Percentiles rank a stretch among this genome's conserved stretches.
Evolutionary conservation across 345 rosid genomes (phyloP).

Genomic region (Punica granatum): DNA sequence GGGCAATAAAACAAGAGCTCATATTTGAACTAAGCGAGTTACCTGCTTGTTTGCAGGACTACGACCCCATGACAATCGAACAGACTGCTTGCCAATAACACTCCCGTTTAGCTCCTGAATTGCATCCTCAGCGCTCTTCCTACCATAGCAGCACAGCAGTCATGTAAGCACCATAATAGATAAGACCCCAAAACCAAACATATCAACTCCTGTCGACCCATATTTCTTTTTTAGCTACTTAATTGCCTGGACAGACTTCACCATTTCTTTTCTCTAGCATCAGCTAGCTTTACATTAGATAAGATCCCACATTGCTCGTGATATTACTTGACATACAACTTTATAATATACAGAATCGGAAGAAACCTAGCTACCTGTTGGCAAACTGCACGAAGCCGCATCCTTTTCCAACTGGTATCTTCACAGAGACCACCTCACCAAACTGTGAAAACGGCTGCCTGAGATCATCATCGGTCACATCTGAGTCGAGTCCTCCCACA

Average conservation of each 20-base stretch:
- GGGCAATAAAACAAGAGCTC: neutral
- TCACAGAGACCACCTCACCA: conserved; percentile 87
- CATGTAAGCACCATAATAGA: neutral
- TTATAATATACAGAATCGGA: conserved; percentile 5
- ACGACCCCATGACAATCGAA: conserved; percentile 97
- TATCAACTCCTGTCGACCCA: neutral
- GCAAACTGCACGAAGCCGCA: conserved; percentile 88
- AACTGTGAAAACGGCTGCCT: conserved; percentile 73
- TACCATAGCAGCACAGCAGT: conserved; percentile 12
- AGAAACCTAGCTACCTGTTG: conserved; percentile 40
- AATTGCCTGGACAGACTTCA: neutral
- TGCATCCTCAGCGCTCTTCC: conserved; percentile 88
- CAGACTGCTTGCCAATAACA: conserved; percentile 79
- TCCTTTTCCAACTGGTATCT: conserved; percentile 91
- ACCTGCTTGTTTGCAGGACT: conserved; percentile 82
- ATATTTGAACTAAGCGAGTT: conserved; percentile 5
- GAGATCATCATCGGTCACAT: conserved; percentile 77
- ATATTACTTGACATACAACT: neutral
- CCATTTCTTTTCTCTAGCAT: neutral
- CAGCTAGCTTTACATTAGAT: neutral
- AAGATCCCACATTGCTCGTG: neutral
- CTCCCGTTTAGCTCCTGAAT: conserved; percentile 67
- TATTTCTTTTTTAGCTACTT: neutral
- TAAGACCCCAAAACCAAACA: neutral
- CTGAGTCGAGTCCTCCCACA: conserved; percentile 90